Evolutionary conservation across 2,329 filamentous ascomycete species (phyloP), one percentile per base, ranked within the genome.

Genomic region (Sarocladiaceae sp.): DNA sequence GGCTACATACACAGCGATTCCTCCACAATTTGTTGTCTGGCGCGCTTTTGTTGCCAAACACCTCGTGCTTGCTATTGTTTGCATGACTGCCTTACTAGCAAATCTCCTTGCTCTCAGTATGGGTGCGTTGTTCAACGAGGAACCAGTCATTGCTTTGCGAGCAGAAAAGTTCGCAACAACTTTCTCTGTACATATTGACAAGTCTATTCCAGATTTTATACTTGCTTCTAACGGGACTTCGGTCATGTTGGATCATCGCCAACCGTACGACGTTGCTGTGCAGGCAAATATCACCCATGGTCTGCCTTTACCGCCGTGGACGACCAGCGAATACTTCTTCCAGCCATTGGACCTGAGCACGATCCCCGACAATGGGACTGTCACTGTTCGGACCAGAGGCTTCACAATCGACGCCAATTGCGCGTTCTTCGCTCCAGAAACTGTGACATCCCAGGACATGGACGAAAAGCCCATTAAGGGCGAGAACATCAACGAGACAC

Each of bases 61-160:
- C 42, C 64, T 76, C 1, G 29, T 77, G 0, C 64, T 85, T 0
- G 71, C 63, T 0, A 42, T 69, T 0, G 66, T 84, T 0, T 82
- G 80, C 51, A 4, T 63, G 0, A 72, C 78, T 52, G 70, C 77
- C 0, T 54, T 84, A 0, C 61, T 81, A 0, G 71, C 75, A 0
- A 84, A 84, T 44, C 46, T 83, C 0, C 66, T 84, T 0, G 73
- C 80, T 0, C 68, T 84, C 2, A 70, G 76, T 0, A 64, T 84
- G 0, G 69, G 75, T 51, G 75, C 73, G 0, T 55, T 85, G 0
- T 78, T 84, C 51, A 66, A 74, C 20, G 72, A 80, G 11, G 49
- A 55, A 0, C 52, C 55, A 0, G 52, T 54, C 0, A 26, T 23
- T 0, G 55, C 55, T 0, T 58, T 61, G 10, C 10, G 11, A 39